Conservation (phyloP, 2,329 filamentous ascomycete species). For the Trichoderma endophyticum region DNA sequence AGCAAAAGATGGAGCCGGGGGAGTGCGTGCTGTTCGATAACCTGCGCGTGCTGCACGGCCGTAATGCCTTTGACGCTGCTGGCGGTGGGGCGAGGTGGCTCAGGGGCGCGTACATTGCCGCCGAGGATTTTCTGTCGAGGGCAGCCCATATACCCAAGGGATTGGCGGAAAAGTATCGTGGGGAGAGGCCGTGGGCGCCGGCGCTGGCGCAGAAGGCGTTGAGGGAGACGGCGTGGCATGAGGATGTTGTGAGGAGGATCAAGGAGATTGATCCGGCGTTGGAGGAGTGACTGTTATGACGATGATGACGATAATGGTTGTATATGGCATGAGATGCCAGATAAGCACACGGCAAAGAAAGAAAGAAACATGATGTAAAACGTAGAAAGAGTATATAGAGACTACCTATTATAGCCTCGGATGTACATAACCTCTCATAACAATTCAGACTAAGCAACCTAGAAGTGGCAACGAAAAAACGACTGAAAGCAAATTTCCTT, state of each 20-base stretch:
- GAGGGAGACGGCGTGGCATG: conserved; percentile 29
- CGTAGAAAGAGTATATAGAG: neutral
- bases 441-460: neutral
- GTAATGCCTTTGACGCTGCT: conserved; percentile 66
- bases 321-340: neutral
- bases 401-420: neutral
- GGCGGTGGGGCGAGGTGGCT: conserved; percentile 71
- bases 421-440: neutral
- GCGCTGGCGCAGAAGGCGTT: conserved; percentile 26
- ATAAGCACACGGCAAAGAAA: neutral
- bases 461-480: neutral
- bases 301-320: neutral
- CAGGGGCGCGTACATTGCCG: conserved; percentile 77
- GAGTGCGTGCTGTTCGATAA: conserved; percentile 96
- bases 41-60: conserved; percentile 76
- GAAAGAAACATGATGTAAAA: neutral
- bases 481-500: neutral
- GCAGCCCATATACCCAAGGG: conserved; percentile 31
- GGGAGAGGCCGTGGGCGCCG: conserved; percentile 26
- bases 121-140: conserved; percentile 42
- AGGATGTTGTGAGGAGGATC: conserved; percentile 26
- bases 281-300: neutral
- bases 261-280: conserved; percentile 19
- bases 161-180: conserved; percentile 27
- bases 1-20: conserved; percentile 72